Evolutionary conservation across 75 land plant species (phyloP), one percentile per base, ranked within the genome.

Genomic region (Adiantum capillusveneris): DNA sequence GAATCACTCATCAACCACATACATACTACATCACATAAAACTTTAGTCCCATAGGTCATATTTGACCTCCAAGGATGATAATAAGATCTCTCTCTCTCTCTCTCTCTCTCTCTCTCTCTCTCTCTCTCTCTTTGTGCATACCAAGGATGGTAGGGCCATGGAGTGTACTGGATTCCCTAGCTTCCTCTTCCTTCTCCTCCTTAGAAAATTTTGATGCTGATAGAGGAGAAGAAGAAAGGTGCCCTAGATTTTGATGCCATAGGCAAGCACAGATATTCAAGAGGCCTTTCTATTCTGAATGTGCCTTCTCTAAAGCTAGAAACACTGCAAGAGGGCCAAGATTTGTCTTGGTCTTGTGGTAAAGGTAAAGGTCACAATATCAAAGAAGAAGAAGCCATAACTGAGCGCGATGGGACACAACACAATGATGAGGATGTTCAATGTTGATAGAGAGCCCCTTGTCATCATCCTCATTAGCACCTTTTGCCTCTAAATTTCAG

Each of bases 301-400:
- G 88, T 94, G 22, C 98, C 98, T 16, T 76, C 85, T 25, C 98
- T 96, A 28, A 75, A 66, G 56, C 64, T 44, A 5, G 57, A 54
- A 25, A 82, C 68, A 1, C 53, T 59, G 16, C 5, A 2, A 6
- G 71, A 62, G 19, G 81, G 80, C 26, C 83, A 51, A 34, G 79
- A 94, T 64, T 94, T 96, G 98, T 78, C 96, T 25, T 94, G 98
- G 98, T 94, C 98, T 5, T 65, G 67, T 48, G 98, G 98, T 29
- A 86, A 71, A 58, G 63, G 82, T 43, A 70, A 55, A 17, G 63
- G 68, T 58, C 75, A 61, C 20, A 20, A 25, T 7, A 56, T 31
- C 5, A 63, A 56, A 21, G 88, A 81, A 44, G 24, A 25, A 14
- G 98, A 93, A 44, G 60, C 94, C 16, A 75, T 54, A 42, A 74